Evolutionary conservation across 2,329 filamentous ascomycete genomes (phyloP), one percentile per base, ranked within the genome.

Genomic region (Fusarium mundagurra): DNA sequence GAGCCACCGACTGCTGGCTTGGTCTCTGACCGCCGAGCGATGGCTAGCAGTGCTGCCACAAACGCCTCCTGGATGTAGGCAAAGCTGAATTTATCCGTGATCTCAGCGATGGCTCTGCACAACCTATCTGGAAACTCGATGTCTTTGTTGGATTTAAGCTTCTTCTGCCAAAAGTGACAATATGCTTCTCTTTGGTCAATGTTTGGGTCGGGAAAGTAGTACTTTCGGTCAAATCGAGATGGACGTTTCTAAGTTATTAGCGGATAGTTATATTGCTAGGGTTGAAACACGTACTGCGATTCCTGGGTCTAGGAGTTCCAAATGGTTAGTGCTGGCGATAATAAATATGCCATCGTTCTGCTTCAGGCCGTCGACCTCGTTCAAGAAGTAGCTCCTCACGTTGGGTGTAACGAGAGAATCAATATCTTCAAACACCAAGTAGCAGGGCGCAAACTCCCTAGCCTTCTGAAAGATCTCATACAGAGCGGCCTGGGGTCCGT

Each of bases 61-160:
- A 51, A 51, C 12, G 48, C 48, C 22, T 51, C 31, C 48, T 51
- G 48, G 48, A 51, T 51, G 17, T 51, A 51, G 17, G 48, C 48
- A 34, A 51, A 51, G 22, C 48, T 51, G 8, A 51, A 51, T 4
- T 51, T 51, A 12, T 51, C 48, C 3, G 48, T 51, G 22, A 51
- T 34, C 22, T 51, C 48, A 2, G 48, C 48, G 11, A 51, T 51
- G 22, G 48, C 48, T 8, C 22, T 34, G 48, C 48, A 51, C 6
- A 51, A 5, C 31, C 34, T 20, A 12, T 51, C 48, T 0, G 48
- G 48, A 3, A 51, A 51, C 12, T 51, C 48, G 8, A 51, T 51
- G 6, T 24, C 22, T 4, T 34, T 34, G 6, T 51, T 51, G 0
- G 16, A 5, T 1, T 34, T 20, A 0, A 51, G 48, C 6, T 51